These are phyloP conservation scores for Fraxinus baroniana DNA, from an alignment of 305 asterid species.

Conservation along the genomic window DNA sequence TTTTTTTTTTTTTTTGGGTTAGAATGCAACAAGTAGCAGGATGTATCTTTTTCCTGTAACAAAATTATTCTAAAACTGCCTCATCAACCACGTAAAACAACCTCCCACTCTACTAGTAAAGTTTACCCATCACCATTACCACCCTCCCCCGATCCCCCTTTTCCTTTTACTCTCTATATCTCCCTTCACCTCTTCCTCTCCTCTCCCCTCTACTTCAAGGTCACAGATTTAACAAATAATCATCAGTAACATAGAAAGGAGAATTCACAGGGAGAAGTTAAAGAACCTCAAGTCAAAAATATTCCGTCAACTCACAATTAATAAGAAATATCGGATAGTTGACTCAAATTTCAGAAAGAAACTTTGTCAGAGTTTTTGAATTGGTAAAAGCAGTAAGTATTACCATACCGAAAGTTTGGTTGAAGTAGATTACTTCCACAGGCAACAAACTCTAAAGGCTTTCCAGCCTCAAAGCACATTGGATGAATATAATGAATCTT, in stretches of 20 bases:
- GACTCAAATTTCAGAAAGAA: background rate
- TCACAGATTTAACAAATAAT: background rate
- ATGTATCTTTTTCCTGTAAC: background rate
- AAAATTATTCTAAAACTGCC: background rate
- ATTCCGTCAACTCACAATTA: background rate
- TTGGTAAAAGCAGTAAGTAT: background rate
- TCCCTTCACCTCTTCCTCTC: background rate
- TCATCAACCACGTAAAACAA: background rate
- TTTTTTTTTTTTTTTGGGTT: background rate
- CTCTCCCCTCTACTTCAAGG: background rate
- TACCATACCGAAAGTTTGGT: slow-evolving; percentile 68
- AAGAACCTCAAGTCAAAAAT: background rate
- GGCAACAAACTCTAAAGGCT: slow-evolving; percentile 78
- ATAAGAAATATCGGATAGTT: background rate
- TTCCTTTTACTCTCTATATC: background rate
- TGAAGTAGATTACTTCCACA: slow-evolving; percentile 88
- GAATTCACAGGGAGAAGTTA: background rate
- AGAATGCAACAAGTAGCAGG: background rate
- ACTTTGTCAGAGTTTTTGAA: background rate
- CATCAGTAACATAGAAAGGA: background rate
- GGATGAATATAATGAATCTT: slow-evolving; percentile 82
- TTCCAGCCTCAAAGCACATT: slow-evolving; percentile 84
- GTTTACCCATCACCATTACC: background rate
- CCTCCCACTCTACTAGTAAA: background rate
- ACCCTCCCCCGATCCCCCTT: background rate